phyloP scores from a whole-genome alignment of 257 asterid genomes.

The Plectranthus barbatus region DNA sequence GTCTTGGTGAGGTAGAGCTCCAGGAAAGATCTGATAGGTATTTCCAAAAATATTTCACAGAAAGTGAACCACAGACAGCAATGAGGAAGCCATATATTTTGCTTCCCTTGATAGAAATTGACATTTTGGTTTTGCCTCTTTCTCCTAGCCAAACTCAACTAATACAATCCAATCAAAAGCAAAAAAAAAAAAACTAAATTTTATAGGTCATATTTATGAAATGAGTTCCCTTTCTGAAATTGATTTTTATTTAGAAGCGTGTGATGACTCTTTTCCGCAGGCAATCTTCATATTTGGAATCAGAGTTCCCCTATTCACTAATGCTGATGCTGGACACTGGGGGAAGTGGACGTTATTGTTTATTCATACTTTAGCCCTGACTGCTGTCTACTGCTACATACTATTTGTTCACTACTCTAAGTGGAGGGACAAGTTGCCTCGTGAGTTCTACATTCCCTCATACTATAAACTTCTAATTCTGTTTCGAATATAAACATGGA shows the following conservation, averaged over 20 bases:
- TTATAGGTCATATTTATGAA: not conserved
- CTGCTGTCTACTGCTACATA: conserved; percentile 71
- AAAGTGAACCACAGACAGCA: not conserved
- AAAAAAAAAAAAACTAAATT: not conserved
- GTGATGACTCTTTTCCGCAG: conserved; percentile 26
- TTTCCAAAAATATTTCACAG: not conserved
- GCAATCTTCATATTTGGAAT: conserved; percentile 69
- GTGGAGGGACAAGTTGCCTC: conserved; percentile 93
- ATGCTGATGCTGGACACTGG: conserved; percentile 37
- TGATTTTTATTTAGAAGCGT: not conserved
- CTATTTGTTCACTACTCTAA: conserved; percentile 81
- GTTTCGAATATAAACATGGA: not conserved
- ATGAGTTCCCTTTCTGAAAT: not conserved
- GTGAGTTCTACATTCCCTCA: conserved; percentile 32
- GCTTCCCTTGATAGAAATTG: not conserved
- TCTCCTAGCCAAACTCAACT: not conserved
- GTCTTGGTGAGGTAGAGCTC: not conserved
- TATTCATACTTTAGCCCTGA: conserved; percentile 43
- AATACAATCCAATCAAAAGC: not conserved
- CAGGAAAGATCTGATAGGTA: conserved; percentile 2
- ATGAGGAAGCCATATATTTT: not conserved
- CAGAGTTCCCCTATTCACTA: conserved; percentile 58
- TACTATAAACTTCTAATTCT: not conserved
- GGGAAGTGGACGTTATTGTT: conserved; percentile 71
- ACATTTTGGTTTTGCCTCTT: not conserved